A percentile compares a stretch with the other conserved stretches of the same genome.
Evolutionary conservation across 2,329 filamentous ascomycete species (phyloP).

Genomic region (Botryotinia convoluta): DNA sequence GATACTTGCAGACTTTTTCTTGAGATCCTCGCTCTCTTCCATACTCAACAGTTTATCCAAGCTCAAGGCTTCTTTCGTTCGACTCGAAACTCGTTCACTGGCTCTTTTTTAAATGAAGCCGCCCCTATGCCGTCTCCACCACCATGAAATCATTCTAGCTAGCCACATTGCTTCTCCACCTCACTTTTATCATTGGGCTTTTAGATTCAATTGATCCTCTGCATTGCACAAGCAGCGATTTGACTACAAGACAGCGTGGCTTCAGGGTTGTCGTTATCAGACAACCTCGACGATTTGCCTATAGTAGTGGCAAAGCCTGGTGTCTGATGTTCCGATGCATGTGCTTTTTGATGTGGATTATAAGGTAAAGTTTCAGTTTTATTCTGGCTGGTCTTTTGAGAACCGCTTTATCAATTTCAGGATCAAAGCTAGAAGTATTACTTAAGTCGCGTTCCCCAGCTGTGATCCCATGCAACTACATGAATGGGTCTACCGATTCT

Average conservation of each 20-base stretch:
- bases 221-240: neutral
- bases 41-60: neutral
- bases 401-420: neutral
- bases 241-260: neutral
- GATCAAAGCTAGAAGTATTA: neutral
- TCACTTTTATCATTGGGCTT: neutral
- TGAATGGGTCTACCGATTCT: neutral
- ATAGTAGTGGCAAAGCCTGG: neutral
- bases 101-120: neutral
- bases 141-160: neutral
- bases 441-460: neutral
- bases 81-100: neutral
- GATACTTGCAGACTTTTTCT: neutral
- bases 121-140: neutral
- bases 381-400: neutral
- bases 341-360: neutral
- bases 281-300: neutral
- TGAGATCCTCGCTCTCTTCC: neutral
- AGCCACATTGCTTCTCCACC: neutral
- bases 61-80: neutral
- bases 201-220: neutral
- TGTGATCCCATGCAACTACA: neutral
- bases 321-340: neutral
- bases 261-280: neutral
- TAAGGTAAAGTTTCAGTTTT: neutral